A percentile compares a stretch with the other conserved stretches of the same genome.
phyloP scores from a whole-genome alignment of 768 basidiomycete species.

The Lentinula raphanica region DNA sequence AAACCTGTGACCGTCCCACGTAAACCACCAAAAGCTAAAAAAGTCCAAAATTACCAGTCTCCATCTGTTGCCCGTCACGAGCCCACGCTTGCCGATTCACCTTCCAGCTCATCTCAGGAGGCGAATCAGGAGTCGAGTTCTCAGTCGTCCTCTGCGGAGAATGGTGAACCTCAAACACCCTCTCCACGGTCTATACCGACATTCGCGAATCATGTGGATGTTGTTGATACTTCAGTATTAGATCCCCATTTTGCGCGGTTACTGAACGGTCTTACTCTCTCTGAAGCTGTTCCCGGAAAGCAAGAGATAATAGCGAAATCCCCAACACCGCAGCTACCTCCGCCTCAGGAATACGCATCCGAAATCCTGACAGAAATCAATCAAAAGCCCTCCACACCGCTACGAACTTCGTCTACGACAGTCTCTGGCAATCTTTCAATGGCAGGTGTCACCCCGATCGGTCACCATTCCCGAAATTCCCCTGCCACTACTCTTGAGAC shows the following conservation, averaged over 20 bases:
- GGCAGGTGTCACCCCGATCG: background rate
- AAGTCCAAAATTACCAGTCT: slow-evolving; percentile 16
- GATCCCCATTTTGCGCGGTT: slow-evolving; percentile 73
- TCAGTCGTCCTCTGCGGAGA: slow-evolving; percentile 57
- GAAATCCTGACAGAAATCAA: slow-evolving; percentile 7
- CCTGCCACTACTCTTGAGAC: background rate
- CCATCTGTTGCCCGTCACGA: slow-evolving; percentile 11
- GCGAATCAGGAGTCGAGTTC: slow-evolving; percentile 61
- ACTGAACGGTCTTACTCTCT: slow-evolving; percentile 56
- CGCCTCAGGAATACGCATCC: too few species aligned
- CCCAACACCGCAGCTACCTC: slow-evolving; percentile 9
- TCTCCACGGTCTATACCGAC: slow-evolving; percentile 53
- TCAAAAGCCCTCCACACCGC: slow-evolving; percentile 14
- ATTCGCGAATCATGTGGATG: slow-evolving; percentile 23
- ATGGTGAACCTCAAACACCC: slow-evolving; percentile 57
- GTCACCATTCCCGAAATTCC: background rate
- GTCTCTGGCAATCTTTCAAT: background rate
- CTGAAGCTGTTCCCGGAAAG: slow-evolving; percentile 30
- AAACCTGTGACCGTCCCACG: slow-evolving; percentile 47
- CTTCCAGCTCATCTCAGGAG: slow-evolving; percentile 25
- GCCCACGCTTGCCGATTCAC: slow-evolving; percentile 7
- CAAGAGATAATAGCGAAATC: slow-evolving; percentile 9
- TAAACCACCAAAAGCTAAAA: slow-evolving; percentile 27
- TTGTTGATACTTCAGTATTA: slow-evolving; percentile 30
- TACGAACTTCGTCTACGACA: slow-evolving; percentile 1